Conservation (phyloP, 2,329 filamentous ascomycete genomes). For the Coniella lustricola region DNA sequence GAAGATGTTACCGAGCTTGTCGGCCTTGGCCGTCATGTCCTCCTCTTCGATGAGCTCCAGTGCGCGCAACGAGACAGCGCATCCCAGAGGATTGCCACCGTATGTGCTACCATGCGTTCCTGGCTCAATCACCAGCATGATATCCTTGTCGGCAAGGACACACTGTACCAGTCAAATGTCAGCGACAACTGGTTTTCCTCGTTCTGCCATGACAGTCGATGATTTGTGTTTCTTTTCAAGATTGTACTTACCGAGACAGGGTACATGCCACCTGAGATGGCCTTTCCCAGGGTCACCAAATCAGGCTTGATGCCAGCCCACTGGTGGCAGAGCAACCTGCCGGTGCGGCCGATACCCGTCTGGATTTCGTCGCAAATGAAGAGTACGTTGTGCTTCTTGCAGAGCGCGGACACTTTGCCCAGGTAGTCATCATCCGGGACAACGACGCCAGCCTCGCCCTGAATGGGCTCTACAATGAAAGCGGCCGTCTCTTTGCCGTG, state of each 20-base stretch:
- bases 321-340: slow-evolving; percentile 86
- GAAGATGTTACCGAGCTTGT: slow-evolving; percentile 76
- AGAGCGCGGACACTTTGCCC: slow-evolving; percentile 69
- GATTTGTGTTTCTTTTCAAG: not conserved
- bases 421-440: slow-evolving; percentile 91
- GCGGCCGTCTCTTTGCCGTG: slow-evolving; percentile 83
- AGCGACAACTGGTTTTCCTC: not conserved
- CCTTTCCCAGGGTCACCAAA: slow-evolving; percentile 90
- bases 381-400: slow-evolving; percentile 91
- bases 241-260: slow-evolving; percentile 52
- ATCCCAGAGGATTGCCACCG: slow-evolving; percentile 91
- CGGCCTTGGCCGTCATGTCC: slow-evolving; percentile 74
- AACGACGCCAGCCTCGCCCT: slow-evolving; percentile 94
- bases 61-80: slow-evolving; percentile 89
- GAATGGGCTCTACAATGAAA: slow-evolving; percentile 93
- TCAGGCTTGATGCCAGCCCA: slow-evolving; percentile 96
- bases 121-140: slow-evolving; percentile 94
- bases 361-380: slow-evolving; percentile 98
- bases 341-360: slow-evolving; percentile 92
- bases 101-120: slow-evolving; percentile 98
- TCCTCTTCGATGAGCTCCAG: slow-evolving; percentile 92
- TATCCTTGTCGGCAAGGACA: slow-evolving; percentile 77
- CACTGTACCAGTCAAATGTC: slow-evolving; percentile 32
- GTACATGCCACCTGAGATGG: slow-evolving; percentile 97
- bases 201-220: not conserved